Evolutionary conservation across 179 eudicot species (phyloP).

Genomic region (Beta macrorhiza): DNA sequence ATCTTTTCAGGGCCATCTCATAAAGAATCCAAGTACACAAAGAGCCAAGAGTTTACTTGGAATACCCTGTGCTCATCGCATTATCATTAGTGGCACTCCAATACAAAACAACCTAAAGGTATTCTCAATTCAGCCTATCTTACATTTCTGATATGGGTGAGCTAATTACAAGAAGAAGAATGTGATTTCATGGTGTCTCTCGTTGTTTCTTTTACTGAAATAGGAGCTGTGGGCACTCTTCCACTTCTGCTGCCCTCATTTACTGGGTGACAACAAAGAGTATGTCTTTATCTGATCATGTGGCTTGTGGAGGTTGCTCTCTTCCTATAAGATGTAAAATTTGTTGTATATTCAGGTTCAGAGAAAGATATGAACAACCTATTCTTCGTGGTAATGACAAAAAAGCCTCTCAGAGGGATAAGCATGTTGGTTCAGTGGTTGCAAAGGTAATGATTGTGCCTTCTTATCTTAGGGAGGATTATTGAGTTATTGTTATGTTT

Average conservation of each 20-base stretch:
- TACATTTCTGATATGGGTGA: neutral
- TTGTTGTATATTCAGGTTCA: slow-evolving; percentile 55
- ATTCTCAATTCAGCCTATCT: slow-evolving; percentile 3
- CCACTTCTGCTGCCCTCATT: slow-evolving; percentile 86
- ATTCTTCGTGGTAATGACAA: slow-evolving; percentile 93
- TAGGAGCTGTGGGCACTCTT: slow-evolving; percentile 99
- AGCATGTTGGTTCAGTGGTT: slow-evolving; percentile 78
- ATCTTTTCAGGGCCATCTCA: slow-evolving; percentile 79
- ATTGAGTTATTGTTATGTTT: neutral
- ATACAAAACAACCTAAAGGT: slow-evolving; percentile 96
- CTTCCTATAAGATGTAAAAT: slow-evolving; percentile 11
- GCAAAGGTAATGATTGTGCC: slow-evolving; percentile 65
- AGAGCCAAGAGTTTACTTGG: slow-evolving; percentile 96
- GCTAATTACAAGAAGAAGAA: neutral
- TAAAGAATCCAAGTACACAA: slow-evolving; percentile 95
- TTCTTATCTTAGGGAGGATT: neutral
- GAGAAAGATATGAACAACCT: slow-evolving; percentile 65
- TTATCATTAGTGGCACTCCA: slow-evolving; percentile 96
- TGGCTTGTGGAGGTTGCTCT: slow-evolving; percentile 9
- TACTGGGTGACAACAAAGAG: slow-evolving; percentile 88
- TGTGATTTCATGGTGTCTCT: neutral
- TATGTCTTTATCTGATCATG: slow-evolving; percentile 28
- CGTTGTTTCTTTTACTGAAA: slow-evolving; percentile 18
- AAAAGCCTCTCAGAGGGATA: slow-evolving; percentile 86
- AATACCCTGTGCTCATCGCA: slow-evolving; percentile 84